These are phyloP conservation scores for Scheffersomyces parashehatae DNA, from an alignment of 1,139 yeast genomes.

Conservation along the genomic window DNA sequence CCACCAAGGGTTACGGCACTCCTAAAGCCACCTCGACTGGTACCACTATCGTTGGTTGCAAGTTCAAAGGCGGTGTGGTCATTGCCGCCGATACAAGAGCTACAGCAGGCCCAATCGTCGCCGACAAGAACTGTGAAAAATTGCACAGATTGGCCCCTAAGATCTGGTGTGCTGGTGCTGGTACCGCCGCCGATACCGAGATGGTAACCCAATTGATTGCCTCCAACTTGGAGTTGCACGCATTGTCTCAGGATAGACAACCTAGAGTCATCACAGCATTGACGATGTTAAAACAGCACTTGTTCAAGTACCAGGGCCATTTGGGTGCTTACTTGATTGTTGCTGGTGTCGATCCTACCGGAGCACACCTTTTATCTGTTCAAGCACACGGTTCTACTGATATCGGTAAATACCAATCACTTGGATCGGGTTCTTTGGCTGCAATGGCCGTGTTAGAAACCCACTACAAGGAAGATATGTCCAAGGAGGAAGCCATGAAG, in stretches of 20 bases:
- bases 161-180: conserved; percentile 99
- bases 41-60: conserved; percentile 96
- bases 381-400: conserved; percentile 99
- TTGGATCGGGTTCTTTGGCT: conserved; percentile 97
- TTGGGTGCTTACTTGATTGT: conserved; percentile 95
- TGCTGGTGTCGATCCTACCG: conserved; percentile 96
- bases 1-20: conserved; percentile 68
- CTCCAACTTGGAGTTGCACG: conserved; percentile 86
- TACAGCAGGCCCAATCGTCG: conserved; percentile 92
- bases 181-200: conserved; percentile 99
- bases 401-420: conserved; percentile 86
- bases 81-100: conserved; percentile 99
- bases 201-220: conserved; percentile 92
- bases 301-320: conserved; percentile 95
- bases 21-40: conserved; percentile 97
- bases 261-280: conserved; percentile 94
- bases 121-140: conserved; percentile 97
- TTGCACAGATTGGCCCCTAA: conserved; percentile 87
- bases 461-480: conserved; percentile 75
- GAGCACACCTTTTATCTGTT: conserved; percentile 86
- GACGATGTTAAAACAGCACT: conserved; percentile 90
- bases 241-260: conserved; percentile 76
- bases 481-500: conserved; percentile 84
- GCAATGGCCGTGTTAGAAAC: conserved; percentile 98
- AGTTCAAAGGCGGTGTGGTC: conserved; percentile 89